Base-by-base conservation (phyloP, 108 stramenopile genomes). In the Nannochloropsis gaditana region DNA sequence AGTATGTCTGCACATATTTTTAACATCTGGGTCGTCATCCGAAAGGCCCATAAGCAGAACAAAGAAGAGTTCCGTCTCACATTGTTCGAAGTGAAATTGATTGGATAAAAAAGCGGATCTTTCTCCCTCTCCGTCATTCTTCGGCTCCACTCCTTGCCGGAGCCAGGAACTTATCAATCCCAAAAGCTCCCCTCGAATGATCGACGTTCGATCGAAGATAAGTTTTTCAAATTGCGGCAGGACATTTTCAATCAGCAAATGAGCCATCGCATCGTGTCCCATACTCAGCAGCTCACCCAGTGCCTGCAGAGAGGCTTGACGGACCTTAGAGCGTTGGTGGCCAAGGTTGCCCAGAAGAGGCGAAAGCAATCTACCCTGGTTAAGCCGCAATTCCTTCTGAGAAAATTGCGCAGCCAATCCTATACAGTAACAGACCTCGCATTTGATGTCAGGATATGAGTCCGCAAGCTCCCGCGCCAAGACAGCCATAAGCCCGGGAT, bases 401-500 rank as follows among this genome's bases (percentile, higher is more conserved):
- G 59, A 15, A n/a, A n/a, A 73, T 15, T n/a, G 59, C n/a, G 59
- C 59, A n/a, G 59, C 59, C 59, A 73, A n/a, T n/a, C 59, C 59
- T n/a, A 73, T n/a, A 73, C 5, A 15, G n/a, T n/a, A n/a, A 73
- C 59, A 73, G 6, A n/a, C 59, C 59, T 8, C 59, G n/a, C 59
- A n/a, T 73, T 73, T 73, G 59, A n/a, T n/a, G 6, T 73, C 59
- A 73, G 59, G 59, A 6, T n/a, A 73, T 15, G 59, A 73, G n/a
- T 73, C 59, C 15, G 59, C 59, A 15, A 73, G n/a, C 8, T 73
- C 59, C 15, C n/a, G 59, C 19, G n/a, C 59, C 15, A 73, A n/a
- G 8, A 73, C 8, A n/a, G 59, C 15, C 19, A n/a, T n/a, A n/a
- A 73, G 8, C 19, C n/a, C 59, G 59, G 59, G 59, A n/a, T n/a